A percentile compares a stretch with the other conserved stretches of the same genome.
Evolutionary conservation across 2,329 filamentous ascomycete species (phyloP).

Genomic region (Fonsecaea monophora): DNA sequence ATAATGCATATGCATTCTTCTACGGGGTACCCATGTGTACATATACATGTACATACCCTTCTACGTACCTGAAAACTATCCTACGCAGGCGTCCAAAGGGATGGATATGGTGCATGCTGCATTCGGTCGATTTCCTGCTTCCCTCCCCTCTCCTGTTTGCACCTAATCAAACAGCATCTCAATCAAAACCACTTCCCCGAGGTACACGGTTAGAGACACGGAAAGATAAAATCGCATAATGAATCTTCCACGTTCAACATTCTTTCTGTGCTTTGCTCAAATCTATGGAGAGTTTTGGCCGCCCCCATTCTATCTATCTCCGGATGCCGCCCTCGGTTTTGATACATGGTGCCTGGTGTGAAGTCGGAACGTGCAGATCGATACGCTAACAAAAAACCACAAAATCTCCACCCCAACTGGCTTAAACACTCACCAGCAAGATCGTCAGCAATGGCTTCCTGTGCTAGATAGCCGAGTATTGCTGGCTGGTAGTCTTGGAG

Average conservation of each 20-base stretch:
- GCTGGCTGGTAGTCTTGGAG: neutral
- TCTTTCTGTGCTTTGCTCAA: neutral
- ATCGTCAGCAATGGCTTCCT: neutral
- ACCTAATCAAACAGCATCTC: no score
- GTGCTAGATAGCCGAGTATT: neutral
- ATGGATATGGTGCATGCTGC: no score
- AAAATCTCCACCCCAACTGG: neutral
- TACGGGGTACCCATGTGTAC: no score
- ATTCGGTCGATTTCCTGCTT: no score
- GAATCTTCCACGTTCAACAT: neutral
- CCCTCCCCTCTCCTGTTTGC: no score
- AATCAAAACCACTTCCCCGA: no score
- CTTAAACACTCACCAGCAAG: neutral
- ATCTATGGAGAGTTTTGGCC: neutral
- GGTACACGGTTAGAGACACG: no score
- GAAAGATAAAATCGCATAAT: no score
- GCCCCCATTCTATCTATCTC: neutral
- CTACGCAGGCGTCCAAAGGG: no score
- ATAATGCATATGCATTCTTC: no score
- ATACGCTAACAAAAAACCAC: neutral
- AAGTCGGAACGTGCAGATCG: neutral
- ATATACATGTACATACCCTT: no score
- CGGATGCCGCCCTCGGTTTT: neutral
- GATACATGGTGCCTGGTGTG: constrained; percentile 3
- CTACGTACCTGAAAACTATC: no score